Percentiles rank a stretch among this genome's conserved stretches.
Evolutionary conservation across 345 rosid species (phyloP).

Genomic region (Eucalyptus rudis): DNA sequence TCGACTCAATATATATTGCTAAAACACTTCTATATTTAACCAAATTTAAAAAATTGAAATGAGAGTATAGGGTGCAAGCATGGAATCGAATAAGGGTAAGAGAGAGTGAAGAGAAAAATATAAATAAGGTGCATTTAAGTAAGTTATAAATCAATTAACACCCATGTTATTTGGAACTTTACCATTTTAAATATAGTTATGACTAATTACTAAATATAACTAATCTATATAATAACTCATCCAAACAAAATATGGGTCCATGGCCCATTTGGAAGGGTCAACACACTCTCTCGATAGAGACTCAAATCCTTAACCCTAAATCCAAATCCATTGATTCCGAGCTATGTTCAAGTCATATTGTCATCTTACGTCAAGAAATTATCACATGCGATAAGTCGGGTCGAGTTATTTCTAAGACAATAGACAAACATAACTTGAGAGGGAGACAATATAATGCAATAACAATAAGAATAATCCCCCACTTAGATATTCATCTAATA

Average conservation of each 20-base stretch:
- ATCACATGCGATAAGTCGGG: neutral
- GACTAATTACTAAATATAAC: no score
- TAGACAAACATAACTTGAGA: neutral
- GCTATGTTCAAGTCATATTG: neutral
- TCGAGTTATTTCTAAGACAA: neutral
- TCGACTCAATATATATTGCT: no score
- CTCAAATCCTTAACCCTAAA: neutral
- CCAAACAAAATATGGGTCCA: no score
- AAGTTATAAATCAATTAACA: neutral
- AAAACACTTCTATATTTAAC: no score
- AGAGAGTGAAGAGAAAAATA: neutral
- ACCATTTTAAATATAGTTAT: no score
- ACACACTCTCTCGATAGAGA: neutral
- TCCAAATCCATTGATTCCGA: neutral
- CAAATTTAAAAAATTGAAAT: neutral
- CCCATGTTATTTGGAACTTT: no score
- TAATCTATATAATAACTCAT: no score
- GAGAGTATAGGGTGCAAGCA: rapidly evolving
- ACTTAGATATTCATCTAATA: neutral
- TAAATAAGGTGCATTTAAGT: no score
- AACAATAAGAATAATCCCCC: neutral
- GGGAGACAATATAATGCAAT: neutral
- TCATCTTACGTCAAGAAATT: neutral
- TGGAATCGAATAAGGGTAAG: rapidly evolving
- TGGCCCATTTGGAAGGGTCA: no score